A percentile compares a stretch with the other conserved stretches of the same genome.
These are phyloP conservation scores for Lindgomyces ingoldianus DNA, from an alignment of 495 filamentous ascomycete species.

Conservation along the genomic window DNA sequence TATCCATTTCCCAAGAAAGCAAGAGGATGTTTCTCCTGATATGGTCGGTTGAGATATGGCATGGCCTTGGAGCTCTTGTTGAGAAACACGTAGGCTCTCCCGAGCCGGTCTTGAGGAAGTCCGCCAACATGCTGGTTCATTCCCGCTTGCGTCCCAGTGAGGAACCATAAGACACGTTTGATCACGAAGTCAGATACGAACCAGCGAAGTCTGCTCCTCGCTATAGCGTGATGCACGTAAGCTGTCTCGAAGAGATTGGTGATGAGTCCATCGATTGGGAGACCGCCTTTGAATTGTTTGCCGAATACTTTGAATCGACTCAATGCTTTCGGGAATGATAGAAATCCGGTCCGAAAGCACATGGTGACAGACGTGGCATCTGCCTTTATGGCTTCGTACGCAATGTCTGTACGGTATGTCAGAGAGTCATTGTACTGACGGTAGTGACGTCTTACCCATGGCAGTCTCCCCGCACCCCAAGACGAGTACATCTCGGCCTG, in stretches of 20 bases:
- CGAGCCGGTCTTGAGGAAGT: constrained; percentile 38
- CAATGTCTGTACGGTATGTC: constrained; percentile 36
- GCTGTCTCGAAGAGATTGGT: constrained; percentile 53
- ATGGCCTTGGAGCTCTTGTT: constrained; percentile 48
- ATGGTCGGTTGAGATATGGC: constrained; percentile 47
- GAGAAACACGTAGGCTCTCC: constrained; percentile 44
- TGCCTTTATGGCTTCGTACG: constrained; percentile 48
- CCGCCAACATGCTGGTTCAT: constrained; percentile 49
- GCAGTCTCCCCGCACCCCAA: constrained; percentile 51
- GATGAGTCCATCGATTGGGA: constrained; percentile 49
- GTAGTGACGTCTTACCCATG: constrained; percentile 34
- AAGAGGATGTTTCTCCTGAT: constrained; percentile 34
- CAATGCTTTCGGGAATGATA: constrained; percentile 44
- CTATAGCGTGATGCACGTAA: constrained; percentile 51
- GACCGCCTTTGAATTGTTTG: constrained; percentile 40
- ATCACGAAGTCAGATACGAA: constrained; percentile 48
- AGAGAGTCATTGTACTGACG: background rate
- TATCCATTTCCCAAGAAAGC: constrained; percentile 29
- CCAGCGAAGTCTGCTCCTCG: constrained; percentile 46
- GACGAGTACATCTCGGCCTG: constrained; percentile 45
- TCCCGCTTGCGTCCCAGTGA: constrained; percentile 46
- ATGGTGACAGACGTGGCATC: constrained; percentile 47
- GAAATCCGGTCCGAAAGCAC: constrained; percentile 49
- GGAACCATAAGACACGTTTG: constrained; percentile 46
- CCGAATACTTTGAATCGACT: constrained; percentile 31